phyloP scores from a whole-genome alignment of 2,329 filamentous ascomycete genomes.

The Xylariomycetidae sp. region DNA sequence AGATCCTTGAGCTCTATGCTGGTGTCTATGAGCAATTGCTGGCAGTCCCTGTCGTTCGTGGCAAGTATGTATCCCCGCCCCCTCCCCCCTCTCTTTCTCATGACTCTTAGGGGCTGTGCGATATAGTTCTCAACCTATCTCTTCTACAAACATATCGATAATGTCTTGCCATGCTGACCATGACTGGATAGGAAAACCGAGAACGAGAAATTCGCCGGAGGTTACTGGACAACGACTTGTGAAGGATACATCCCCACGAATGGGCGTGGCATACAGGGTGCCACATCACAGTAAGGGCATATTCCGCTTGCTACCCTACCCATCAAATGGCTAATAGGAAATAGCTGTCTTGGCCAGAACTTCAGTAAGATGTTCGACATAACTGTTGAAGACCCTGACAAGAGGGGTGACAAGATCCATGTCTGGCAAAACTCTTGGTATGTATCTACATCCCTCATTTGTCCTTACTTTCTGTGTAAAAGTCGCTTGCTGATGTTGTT shows the following conservation, averaged over 20 bases:
- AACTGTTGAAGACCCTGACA: conserved; percentile 84
- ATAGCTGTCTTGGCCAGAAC: conserved; percentile 73
- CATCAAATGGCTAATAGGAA: conserved; percentile 1
- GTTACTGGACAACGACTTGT: conserved; percentile 92
- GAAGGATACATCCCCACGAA: conserved; percentile 96
- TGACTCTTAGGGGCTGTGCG: too few relatives aligned
- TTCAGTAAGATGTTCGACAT: conserved; percentile 99
- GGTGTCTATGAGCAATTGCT: conserved; percentile 90
- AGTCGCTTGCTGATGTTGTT: not conserved
- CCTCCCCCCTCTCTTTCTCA: too few relatives aligned
- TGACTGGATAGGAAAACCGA: conserved; percentile 67
- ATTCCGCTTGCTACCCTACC: not conserved
- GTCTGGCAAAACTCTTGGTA: conserved; percentile 96
- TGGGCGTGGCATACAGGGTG: conserved; percentile 93
- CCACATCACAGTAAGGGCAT: conserved; percentile 73
- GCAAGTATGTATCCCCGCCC: conserved; percentile 34
- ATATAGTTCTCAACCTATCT: too few relatives aligned
- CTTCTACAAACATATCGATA: too few relatives aligned
- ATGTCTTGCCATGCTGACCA: too few relatives aligned
- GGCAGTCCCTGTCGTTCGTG: conserved; percentile 90
- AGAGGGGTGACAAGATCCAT: conserved; percentile 74
- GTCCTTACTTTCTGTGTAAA: not conserved
- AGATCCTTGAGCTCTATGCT: conserved; percentile 92
- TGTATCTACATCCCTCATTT: not conserved
- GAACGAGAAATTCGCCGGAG: conserved; percentile 96